Conservation (phyloP, 2,329 filamentous ascomycete species). For the Chalara sp. region DNA sequence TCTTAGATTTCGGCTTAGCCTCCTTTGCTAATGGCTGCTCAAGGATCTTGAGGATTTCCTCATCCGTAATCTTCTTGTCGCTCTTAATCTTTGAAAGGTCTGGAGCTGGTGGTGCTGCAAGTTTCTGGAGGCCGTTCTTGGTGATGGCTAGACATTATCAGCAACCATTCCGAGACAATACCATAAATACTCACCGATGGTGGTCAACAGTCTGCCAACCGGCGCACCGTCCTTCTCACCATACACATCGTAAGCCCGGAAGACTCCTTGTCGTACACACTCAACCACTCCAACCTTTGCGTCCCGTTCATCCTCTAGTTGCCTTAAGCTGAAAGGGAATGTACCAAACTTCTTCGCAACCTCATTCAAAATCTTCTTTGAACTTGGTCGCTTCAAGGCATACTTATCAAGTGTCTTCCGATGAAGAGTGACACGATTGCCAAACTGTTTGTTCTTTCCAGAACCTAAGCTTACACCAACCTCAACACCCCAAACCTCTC, state of each 20-base stretch:
- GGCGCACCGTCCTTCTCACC: constrained; percentile 85
- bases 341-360: constrained; percentile 95
- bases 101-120: constrained; percentile 68
- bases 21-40: constrained; percentile 81
- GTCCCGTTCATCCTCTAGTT: constrained; percentile 92
- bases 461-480: constrained; percentile 84
- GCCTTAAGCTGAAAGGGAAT: constrained; percentile 96
- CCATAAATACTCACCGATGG: constrained; percentile 65
- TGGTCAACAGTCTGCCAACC: constrained; percentile 83
- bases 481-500: constrained; percentile 97
- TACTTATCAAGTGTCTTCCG: constrained; percentile 89
- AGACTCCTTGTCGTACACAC: constrained; percentile 86
- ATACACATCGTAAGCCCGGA: constrained; percentile 93
- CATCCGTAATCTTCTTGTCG: constrained; percentile 96
- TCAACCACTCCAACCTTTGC: constrained; percentile 95
- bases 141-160: constrained; percentile 64
- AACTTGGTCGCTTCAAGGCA: constrained; percentile 87
- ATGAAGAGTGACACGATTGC: constrained; percentile 85
- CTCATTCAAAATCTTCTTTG: constrained; percentile 86
- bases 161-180: constrained; percentile 17
- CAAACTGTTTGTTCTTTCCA: constrained; percentile 90
- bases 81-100: constrained; percentile 82
- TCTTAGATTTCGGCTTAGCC: constrained; percentile 88
- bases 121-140: constrained; percentile 90
- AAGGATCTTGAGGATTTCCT: constrained; percentile 91